Percentiles rank a stretch among this genome's conserved stretches.
phyloP scores from a whole-genome alignment of 768 basidiomycete genomes.

The Pholiota molesta region DNA sequence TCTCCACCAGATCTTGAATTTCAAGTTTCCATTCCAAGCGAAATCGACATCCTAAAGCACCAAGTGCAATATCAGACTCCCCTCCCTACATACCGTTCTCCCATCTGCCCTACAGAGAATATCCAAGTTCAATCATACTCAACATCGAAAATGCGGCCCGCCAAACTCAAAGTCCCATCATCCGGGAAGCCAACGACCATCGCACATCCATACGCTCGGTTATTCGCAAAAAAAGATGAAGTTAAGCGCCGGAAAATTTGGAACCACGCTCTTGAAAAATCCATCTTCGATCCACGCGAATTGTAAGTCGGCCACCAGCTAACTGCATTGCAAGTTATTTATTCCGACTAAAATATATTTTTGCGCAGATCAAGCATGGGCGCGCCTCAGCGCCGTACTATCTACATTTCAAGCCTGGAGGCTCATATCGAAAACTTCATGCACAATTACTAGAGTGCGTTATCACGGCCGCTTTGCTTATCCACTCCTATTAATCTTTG shows the following conservation, averaged over 20 bases:
- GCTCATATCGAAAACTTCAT: constrained; percentile 73
- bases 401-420: constrained; percentile 75
- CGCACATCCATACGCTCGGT: constrained; percentile 69
- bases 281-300: constrained; percentile 67
- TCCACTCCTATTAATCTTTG: not conserved
- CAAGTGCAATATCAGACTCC: not conserved
- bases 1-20: not conserved
- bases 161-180: constrained; percentile 1
- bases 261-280: constrained; percentile 78
- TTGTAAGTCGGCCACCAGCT: constrained; percentile 44
- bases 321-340: not conserved
- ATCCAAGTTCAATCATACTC: constrained; percentile 1
- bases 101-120: not conserved
- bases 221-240: constrained; percentile 64
- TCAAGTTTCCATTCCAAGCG: not conserved
- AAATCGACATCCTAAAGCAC: not conserved
- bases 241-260: constrained; percentile 75
- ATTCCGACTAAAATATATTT: not conserved
- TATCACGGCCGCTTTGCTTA: not conserved
- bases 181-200: constrained; percentile 31
- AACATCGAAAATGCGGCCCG: constrained; percentile 11
- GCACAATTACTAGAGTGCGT: constrained; percentile 49
- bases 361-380: constrained; percentile 61
- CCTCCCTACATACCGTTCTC: not conserved
- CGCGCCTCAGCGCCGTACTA: constrained; percentile 67